These are phyloP conservation scores for Endotrypanum monterogeii DNA, from an alignment of 208 protist species.

Conservation along the genomic window DNA sequence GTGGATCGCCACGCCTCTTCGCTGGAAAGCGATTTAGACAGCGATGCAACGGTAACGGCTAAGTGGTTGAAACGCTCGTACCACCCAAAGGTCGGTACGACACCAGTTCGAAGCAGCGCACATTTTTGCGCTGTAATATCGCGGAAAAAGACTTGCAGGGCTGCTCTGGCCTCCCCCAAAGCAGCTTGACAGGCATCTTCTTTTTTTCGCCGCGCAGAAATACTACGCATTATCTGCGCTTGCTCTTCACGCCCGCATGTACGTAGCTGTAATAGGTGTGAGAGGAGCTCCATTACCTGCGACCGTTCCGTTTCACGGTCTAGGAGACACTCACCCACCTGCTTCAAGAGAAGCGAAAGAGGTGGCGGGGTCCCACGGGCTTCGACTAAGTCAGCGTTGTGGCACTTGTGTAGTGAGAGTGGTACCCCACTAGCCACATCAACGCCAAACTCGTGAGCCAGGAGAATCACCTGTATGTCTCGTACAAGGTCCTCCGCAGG, in stretches of 20 bases:
- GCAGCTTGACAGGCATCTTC: background rate
- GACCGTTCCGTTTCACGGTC: constrained; percentile 31
- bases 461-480: constrained; percentile 34
- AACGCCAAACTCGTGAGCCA: constrained; percentile 29
- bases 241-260: background rate
- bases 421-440: constrained; percentile 32
- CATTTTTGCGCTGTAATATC: background rate
- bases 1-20: constrained; percentile 11
- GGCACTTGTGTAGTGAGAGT: constrained; percentile 11
- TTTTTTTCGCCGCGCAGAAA: background rate
- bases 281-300: constrained; percentile 12
- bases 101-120: background rate
- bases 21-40: background rate
- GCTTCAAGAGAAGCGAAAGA: constrained; percentile 13
- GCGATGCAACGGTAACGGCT: background rate
- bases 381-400: background rate
- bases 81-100: constrained; percentile 2
- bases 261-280: background rate
- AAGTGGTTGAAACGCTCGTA: constrained; percentile 11
- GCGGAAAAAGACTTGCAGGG: background rate
- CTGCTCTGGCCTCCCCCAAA: background rate
- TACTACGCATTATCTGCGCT: background rate
- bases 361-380: too few relatives aligned
- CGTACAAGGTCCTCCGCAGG: constrained; percentile 36
- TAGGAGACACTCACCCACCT: constrained; percentile 28